Conservation (phyloP, 257 asterid genomes). For the Plantago ovata region DNA sequence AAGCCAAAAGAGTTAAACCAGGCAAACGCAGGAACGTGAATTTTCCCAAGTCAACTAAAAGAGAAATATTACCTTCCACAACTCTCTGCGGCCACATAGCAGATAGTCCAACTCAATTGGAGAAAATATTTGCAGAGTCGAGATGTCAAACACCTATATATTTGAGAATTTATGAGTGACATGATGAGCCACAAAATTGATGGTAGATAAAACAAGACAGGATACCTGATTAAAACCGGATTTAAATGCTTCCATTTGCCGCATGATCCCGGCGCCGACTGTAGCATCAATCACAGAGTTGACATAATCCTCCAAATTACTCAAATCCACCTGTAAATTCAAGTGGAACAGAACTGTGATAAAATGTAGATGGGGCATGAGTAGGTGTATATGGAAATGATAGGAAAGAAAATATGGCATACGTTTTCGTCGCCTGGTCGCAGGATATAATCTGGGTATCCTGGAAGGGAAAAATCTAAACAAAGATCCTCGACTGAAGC, state of each 20-base stretch:
- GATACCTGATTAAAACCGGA: constrained; percentile 93
- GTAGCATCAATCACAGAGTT: constrained; percentile 86
- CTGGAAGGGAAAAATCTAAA: constrained; percentile 94
- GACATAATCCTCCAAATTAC: constrained; percentile 78
- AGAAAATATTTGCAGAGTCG: constrained; percentile 85
- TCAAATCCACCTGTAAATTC: constrained; percentile 62
- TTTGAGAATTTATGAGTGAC: not conserved
- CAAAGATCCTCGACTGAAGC: constrained; percentile 80
- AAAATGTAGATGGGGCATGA: too few relatives aligned
- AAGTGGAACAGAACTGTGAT: constrained; percentile 7
- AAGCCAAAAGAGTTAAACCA: constrained; percentile 19
- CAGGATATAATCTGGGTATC: constrained; percentile 79
- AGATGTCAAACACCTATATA: constrained; percentile 77
- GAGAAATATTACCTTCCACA: constrained; percentile 74
- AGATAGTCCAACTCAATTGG: constrained; percentile 89
- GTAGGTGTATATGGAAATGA: not conserved
- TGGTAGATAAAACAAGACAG: constrained; percentile 2
- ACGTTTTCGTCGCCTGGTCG: constrained; percentile 70
- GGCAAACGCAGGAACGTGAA: constrained; percentile 12
- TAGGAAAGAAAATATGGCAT: constrained; percentile 21
- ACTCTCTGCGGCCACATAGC: constrained; percentile 94
- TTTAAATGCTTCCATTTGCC: constrained; percentile 93
- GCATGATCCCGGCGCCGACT: constrained; percentile 67
- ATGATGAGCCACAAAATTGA: not conserved
- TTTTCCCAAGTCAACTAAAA: constrained; percentile 15